Percentiles rank a stretch among this genome's conserved stretches.
Evolutionary conservation across 2,329 filamentous ascomycete species (phyloP).

Genomic region (Cladosporium velox): DNA sequence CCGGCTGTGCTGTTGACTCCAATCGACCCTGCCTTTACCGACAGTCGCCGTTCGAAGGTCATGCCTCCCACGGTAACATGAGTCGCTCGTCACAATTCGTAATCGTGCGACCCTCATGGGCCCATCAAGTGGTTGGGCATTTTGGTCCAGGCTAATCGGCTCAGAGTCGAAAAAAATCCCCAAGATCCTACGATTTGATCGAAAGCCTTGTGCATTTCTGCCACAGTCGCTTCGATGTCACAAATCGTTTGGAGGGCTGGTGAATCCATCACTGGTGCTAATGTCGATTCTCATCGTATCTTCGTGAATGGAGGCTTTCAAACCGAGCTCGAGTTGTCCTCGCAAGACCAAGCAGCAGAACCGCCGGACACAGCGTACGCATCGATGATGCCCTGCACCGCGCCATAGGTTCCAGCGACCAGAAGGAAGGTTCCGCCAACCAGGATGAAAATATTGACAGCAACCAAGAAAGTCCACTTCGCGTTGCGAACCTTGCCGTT

Average conservation of each 20-base stretch:
- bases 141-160: no score
- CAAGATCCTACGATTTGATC: no score
- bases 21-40: no score
- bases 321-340: slow-evolving; percentile 44
- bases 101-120: no score
- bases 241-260: background rate
- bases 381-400: slow-evolving; percentile 42
- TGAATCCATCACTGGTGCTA: background rate
- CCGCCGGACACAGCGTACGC: slow-evolving; percentile 40
- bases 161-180: no score
- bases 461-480: slow-evolving; percentile 34
- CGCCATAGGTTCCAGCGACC: slow-evolving; percentile 49
- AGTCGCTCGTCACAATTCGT: no score
- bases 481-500: slow-evolving; percentile 41
- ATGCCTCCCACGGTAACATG: no score
- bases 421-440: slow-evolving; percentile 48
- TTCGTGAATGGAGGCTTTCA: background rate
- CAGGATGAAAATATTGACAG: slow-evolving; percentile 44
- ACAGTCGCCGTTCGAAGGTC: no score
- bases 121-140: no score
- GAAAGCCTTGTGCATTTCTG: background rate
- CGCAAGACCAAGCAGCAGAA: slow-evolving; percentile 46
- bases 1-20: no score
- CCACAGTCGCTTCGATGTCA: background rate
- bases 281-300: background rate